Evolutionary conservation across 1,284 basidiomycete species (phyloP), one percentile per base, ranked within the genome.

Genomic region (Trichosporon coremiiforme): DNA sequence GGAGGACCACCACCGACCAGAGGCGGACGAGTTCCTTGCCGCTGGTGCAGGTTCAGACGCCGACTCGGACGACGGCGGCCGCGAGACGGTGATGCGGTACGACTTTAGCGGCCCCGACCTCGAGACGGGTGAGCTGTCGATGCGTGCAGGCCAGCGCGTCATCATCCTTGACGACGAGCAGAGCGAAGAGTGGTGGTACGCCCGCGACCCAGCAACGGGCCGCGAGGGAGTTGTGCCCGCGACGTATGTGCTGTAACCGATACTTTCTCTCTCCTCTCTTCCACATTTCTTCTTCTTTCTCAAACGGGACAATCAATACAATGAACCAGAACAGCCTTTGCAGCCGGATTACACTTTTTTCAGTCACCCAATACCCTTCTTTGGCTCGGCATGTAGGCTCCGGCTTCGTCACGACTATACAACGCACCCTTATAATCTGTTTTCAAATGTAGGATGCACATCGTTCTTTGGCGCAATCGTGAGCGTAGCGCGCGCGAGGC

Each of bases 191-290:
- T 95, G 94, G 93, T 95, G 93, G 93, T 95, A 92, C 78, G 92
- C 91, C 68, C 88, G 92, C 62, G 91, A 95, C 79, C 85, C 88
- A 25, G 87, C 87, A 67, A 90, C 90, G 66, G 91, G 92, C 17
- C 87, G 86, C 66, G 92, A 95, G 84, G 93, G 93, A 35, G 91
- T 95, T 29, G 91, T 95, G 66, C 93, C 93, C 6, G 91, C 92
- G 65, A 90, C 93, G 71, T 95, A 94, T 76, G 80, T 80, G 79
- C 70, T 77, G 79, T 79, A 2, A 31, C 8, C 38, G 29, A 12
- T 31, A 8, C 4, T 60, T 13, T 65, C 38, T 41, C 2, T n/a
- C 25, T 50, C 38, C 31, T n/a, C 22, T 53, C 22, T 53, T 35
- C 5, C 13, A 33, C 25, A 47, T 20, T 41, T 8, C n/a, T 22